Conservation (phyloP, 768 basidiomycete genomes). For the Dacryopinax primogenitus region DNA sequence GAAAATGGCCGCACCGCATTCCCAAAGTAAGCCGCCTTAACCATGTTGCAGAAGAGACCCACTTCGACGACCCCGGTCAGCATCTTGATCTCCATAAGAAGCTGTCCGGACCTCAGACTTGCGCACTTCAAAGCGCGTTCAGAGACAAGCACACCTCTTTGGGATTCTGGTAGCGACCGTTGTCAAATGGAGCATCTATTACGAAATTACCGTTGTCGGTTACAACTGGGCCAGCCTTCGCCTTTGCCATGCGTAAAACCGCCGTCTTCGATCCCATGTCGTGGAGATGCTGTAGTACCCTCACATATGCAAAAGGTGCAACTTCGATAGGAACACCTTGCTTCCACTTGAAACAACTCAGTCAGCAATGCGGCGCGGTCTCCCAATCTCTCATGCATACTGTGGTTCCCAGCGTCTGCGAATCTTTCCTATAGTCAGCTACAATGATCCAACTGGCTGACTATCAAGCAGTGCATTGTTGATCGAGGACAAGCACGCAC, state of each 20-base stretch:
- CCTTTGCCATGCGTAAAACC: slow-evolving; percentile 81
- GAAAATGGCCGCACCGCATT: slow-evolving; percentile 43
- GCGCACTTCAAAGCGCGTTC: neutral
- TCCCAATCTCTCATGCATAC: slow-evolving; percentile 36
- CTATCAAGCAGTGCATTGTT: neutral
- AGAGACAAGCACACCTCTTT: slow-evolving; percentile 33
- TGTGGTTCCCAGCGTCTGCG: slow-evolving; percentile 61
- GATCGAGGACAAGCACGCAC: slow-evolving; percentile 29
- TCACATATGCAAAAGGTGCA: slow-evolving; percentile 88
- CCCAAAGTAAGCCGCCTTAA: slow-evolving; percentile 92
- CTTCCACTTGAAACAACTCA: slow-evolving; percentile 42
- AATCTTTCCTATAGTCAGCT: slow-evolving; percentile 93
- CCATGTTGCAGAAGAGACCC: slow-evolving; percentile 89
- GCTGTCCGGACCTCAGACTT: slow-evolving; percentile 31
- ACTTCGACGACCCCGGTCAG: slow-evolving; percentile 98
- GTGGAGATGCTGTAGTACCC: slow-evolving; percentile 61
- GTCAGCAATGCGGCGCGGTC: slow-evolving; percentile 13
- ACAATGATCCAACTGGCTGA: slow-evolving; percentile 64
- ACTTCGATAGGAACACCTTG: slow-evolving; percentile 94
- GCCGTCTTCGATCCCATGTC: slow-evolving; percentile 46
- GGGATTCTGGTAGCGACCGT: slow-evolving; percentile 54
- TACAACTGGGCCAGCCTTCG: slow-evolving; percentile 84
- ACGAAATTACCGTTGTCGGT: slow-evolving; percentile 96
- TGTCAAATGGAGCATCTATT: slow-evolving; percentile 86
- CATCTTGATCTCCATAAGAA: slow-evolving; percentile 75